phyloP scores from a whole-genome alignment of 2,329 filamentous ascomycete genomes.

The Colletotrichum sp. region DNA sequence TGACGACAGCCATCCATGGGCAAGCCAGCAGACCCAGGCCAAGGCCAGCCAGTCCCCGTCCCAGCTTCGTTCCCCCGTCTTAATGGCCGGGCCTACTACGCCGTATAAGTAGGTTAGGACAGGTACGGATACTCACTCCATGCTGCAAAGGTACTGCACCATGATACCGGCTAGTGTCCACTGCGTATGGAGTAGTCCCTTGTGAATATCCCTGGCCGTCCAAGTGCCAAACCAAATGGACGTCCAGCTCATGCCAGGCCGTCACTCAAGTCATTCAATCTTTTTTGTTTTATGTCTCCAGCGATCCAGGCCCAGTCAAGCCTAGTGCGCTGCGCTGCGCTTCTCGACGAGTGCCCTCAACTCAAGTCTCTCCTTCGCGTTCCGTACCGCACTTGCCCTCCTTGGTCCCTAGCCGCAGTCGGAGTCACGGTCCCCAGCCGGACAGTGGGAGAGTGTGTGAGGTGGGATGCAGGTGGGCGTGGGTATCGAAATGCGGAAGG shows the following conservation, averaged over 20 bases:
- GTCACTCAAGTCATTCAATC: no score
- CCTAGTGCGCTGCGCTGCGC: no score
- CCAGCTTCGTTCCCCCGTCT: neutral
- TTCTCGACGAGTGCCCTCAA: no score
- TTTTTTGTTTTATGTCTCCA: no score
- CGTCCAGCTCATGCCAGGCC: no score
- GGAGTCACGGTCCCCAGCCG: neutral
- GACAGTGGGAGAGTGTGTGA: neutral
- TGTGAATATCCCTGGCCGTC: no score
- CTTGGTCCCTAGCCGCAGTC: neutral
- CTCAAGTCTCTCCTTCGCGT: neutral
- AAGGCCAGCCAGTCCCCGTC: neutral
- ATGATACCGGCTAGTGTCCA: neutral
- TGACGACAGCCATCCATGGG: no score
- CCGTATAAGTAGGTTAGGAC: no score
- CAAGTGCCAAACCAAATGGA: no score
- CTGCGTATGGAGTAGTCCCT: neutral
- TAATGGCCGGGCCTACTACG: neutral
- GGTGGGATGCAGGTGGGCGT: neutral
- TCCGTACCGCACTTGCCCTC: neutral
- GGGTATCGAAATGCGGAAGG: neutral
- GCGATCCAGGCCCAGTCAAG: neutral
- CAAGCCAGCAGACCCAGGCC: neutral
- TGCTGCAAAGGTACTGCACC: neutral
- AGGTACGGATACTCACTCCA: no score